These are phyloP conservation scores for Nymphaea thermarum DNA, from an alignment of 164 flowering plant genomes.

Conservation along the genomic window DNA sequence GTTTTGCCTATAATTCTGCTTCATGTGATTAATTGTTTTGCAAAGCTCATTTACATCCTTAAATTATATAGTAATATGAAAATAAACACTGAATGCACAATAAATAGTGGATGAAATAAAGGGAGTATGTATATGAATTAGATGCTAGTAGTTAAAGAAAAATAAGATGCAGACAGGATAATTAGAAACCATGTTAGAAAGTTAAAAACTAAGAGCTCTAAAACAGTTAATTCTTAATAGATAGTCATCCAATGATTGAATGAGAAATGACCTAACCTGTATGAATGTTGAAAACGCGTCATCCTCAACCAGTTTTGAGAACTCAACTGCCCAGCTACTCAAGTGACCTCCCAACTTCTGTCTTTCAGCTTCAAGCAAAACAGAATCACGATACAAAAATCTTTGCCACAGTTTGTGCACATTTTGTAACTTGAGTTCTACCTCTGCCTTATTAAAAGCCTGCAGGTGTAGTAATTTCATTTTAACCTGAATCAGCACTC, in stretches of 20 bases:
- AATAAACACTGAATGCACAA: too few species aligned
- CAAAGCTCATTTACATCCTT: too few species aligned
- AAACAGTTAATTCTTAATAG: background rate
- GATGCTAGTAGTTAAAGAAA: background rate
- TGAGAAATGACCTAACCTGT: conserved; percentile 37
- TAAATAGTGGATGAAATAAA: background rate
- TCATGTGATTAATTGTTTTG: too few species aligned
- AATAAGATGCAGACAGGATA: background rate
- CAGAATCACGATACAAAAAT: conserved; percentile 74
- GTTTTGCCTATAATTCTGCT: too few species aligned
- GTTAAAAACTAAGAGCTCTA: background rate
- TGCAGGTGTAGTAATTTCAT: conserved; percentile 11
- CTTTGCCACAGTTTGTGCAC: conserved; percentile 86
- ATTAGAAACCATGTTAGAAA: background rate
- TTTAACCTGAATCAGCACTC: background rate
- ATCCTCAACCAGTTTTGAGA: conserved; percentile 47
- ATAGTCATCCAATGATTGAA: background rate
- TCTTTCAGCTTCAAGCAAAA: conserved; percentile 83
- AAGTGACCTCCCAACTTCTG: conserved; percentile 46
- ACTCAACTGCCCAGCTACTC: conserved; percentile 68
- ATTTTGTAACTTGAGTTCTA: conserved; percentile 60
- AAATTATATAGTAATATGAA: too few species aligned
- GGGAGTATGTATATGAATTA: background rate
- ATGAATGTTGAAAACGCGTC: conserved; percentile 76
- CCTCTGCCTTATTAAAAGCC: conserved; percentile 70